Evolutionary conservation across 257 asterid species (phyloP).

Genomic region (Echites panduratus): DNA sequence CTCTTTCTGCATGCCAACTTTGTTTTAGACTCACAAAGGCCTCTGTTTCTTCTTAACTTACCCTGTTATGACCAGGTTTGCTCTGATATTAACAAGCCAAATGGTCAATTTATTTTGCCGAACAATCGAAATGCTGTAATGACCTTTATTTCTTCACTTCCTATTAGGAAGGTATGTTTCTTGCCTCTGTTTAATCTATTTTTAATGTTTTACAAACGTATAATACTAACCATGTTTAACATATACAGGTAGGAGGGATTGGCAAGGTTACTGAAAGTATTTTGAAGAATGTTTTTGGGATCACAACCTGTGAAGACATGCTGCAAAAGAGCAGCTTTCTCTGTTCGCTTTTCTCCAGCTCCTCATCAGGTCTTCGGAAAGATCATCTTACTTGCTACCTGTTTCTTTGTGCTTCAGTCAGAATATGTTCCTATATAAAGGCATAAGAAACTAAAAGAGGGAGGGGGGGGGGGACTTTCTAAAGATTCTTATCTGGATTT

Average conservation of each 20-base stretch:
- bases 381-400: conserved; percentile 3
- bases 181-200: conserved; percentile 1
- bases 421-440: neutral
- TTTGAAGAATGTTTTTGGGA: conserved; percentile 67
- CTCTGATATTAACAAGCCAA: conserved; percentile 95
- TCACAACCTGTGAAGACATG: conserved; percentile 78
- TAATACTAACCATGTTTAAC: neutral
- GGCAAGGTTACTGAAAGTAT: conserved; percentile 92
- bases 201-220: conserved; percentile 7
- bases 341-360: conserved; percentile 72
- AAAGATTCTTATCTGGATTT: neutral
- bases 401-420: neutral
- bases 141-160: conserved; percentile 87
- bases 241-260: conserved; percentile 85
- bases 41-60: neutral
- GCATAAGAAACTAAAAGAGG: neutral
- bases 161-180: conserved; percentile 76
- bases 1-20: neutral
- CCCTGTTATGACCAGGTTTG: conserved; percentile 52
- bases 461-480: too few relatives aligned
- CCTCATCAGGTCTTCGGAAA: conserved; percentile 74
- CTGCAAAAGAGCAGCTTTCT: conserved; percentile 70
- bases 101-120: conserved; percentile 89
- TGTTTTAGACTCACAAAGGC: too few relatives aligned
- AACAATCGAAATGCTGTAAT: conserved; percentile 71